Evolutionary conservation across 2,329 filamentous ascomycete genomes (phyloP).

Genomic region (Domatiomyces catenatus): DNA sequence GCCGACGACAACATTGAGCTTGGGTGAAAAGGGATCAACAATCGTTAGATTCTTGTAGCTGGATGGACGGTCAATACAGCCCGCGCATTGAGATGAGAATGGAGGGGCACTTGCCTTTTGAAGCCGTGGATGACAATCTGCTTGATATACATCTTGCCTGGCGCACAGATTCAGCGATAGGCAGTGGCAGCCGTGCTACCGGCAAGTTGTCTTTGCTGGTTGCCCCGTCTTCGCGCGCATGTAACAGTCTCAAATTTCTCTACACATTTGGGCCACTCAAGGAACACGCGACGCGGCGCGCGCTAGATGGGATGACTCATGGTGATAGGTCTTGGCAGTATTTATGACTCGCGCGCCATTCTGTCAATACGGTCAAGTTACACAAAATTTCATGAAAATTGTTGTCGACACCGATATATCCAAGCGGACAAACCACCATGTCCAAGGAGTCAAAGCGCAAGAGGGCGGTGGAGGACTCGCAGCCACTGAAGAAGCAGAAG

Average conservation of each 20-base stretch:
- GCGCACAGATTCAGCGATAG: background rate
- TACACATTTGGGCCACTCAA: background rate
- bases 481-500: background rate
- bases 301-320: background rate
- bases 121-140: slow-evolving; percentile 99
- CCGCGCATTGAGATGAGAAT: background rate
- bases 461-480: background rate
- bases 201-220: background rate
- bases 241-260: background rate
- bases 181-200: background rate
- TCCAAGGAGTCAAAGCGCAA: background rate
- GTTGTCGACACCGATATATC: background rate
- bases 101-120: slow-evolving; percentile 55
- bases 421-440: background rate
- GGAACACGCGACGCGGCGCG: background rate
- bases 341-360: background rate
- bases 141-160: slow-evolving; percentile 78
- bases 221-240: background rate
- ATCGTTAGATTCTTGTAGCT: slow-evolving; percentile 99
- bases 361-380: background rate
- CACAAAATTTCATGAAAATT: background rate
- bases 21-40: slow-evolving; percentile 93
- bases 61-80: slow-evolving; percentile 11
- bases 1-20: slow-evolving; percentile 95
- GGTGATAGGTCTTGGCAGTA: background rate